phyloP scores from a whole-genome alignment of 805 yeast genomes.

The Candida nonsorbophila region DNA sequence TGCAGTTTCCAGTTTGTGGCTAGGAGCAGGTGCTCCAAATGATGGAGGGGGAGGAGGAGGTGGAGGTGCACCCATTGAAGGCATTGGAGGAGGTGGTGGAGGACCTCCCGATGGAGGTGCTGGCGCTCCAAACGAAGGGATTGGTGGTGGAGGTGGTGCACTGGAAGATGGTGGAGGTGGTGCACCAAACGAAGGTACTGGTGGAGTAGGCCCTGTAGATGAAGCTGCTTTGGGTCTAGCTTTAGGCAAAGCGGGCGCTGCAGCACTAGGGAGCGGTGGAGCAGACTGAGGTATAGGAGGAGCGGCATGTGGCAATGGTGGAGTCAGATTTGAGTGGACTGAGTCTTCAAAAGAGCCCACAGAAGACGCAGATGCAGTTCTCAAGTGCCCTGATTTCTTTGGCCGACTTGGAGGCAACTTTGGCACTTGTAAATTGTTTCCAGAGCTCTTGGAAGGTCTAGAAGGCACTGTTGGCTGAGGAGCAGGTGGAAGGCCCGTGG shows the following conservation, averaged over 20 bases:
- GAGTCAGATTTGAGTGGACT: slow-evolving; percentile 1
- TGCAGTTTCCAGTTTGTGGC: slow-evolving; percentile 6
- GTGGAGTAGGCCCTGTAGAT: slow-evolving; percentile 11
- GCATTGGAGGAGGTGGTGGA: slow-evolving; percentile 8
- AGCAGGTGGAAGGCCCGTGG: slow-evolving; percentile 3
- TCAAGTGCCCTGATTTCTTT: slow-evolving; percentile 30
- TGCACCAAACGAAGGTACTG: slow-evolving; percentile 7
- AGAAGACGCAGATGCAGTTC: slow-evolving; percentile 14
- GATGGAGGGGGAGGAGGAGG: slow-evolving; percentile 11
- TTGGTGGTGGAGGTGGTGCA: slow-evolving; percentile 11
- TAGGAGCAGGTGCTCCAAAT: slow-evolving; percentile 6
- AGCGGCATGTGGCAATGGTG: slow-evolving; percentile 9
- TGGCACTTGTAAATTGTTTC: slow-evolving; percentile 15
- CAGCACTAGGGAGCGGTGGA: slow-evolving; percentile 11
- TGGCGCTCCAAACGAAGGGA: slow-evolving; percentile 14
- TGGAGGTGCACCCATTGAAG: slow-evolving; percentile 12
- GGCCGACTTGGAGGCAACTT: slow-evolving; percentile 38
- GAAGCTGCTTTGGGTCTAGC: slow-evolving; percentile 13
- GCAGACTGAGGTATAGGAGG: slow-evolving; percentile 12
- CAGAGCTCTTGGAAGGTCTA: slow-evolving; percentile 22
- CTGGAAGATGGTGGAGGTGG: slow-evolving; percentile 4
- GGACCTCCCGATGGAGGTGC: slow-evolving; percentile 5
- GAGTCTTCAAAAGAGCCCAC: slow-evolving; percentile 12
- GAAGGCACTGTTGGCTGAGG: slow-evolving; percentile 14
- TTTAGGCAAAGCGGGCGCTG: slow-evolving; percentile 12